phyloP scores from a whole-genome alignment of 163 green algal species.

The Coccomyxa subellipsoidea region DNA sequence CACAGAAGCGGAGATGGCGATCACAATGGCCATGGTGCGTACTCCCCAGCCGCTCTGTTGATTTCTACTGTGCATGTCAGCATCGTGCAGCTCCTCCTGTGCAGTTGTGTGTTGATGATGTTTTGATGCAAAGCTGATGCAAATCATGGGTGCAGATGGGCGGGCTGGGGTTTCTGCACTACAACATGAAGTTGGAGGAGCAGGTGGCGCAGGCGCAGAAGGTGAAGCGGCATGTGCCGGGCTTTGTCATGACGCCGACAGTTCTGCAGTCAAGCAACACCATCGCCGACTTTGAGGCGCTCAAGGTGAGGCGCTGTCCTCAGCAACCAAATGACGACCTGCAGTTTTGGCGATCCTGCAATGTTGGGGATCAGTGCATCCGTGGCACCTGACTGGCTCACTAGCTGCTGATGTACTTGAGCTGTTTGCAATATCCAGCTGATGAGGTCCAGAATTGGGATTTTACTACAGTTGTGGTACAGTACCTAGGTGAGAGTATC shows the following conservation, averaged over 20 bases:
- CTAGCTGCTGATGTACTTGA: too few relatives aligned
- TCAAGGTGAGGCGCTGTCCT: constrained; percentile 60
- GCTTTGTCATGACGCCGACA: constrained; percentile 47
- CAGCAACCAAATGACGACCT: too few relatives aligned
- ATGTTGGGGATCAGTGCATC: too few relatives aligned
- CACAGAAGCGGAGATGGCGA: constrained; percentile 93
- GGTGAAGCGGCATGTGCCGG: constrained; percentile 56
- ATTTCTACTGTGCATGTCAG: not conserved
- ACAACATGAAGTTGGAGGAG: constrained; percentile 94
- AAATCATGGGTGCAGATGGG: constrained; percentile 70
- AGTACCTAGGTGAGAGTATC: not conserved
- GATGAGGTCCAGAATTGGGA: too few relatives aligned
- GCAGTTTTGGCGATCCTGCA: too few relatives aligned
- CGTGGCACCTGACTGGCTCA: too few relatives aligned
- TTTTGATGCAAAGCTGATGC: too few relatives aligned
- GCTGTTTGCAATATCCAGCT: too few relatives aligned
- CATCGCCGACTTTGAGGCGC: constrained; percentile 57
- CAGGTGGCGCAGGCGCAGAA: constrained; percentile 70
- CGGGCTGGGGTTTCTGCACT: constrained; percentile 96
- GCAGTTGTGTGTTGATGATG: too few relatives aligned
- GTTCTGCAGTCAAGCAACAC: constrained; percentile 47
- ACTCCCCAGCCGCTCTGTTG: not conserved
- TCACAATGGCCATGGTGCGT: constrained; percentile 82
- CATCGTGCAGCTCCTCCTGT: not conserved
- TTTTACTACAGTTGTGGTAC: too few relatives aligned